phyloP scores from a whole-genome alignment of 108 stramenopile species.

The Nitzschia putrida region DNA sequence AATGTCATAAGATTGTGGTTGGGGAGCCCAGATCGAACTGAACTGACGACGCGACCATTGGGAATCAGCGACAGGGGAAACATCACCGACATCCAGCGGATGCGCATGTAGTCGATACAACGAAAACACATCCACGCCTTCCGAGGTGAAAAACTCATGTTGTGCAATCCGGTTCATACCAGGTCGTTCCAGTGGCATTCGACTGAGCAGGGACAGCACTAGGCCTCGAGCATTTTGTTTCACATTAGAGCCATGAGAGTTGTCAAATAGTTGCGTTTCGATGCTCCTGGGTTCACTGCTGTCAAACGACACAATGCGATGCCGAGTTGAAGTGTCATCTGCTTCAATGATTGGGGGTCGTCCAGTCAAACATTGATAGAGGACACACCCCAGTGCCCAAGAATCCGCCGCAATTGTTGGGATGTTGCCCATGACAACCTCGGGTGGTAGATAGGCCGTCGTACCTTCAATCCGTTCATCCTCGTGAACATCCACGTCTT shows the following conservation, averaged over 20 bases:
- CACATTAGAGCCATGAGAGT: constrained; percentile 31
- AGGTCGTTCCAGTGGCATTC: constrained; percentile 50
- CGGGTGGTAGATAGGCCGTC: constrained; percentile 95
- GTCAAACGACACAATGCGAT: constrained; percentile 85
- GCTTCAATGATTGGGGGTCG: constrained; percentile 89
- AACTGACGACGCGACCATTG: constrained; percentile 85
- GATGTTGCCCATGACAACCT: constrained; percentile 83
- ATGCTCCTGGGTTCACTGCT: neutral
- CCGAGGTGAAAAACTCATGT: constrained; percentile 52
- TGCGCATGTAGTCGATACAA: constrained; percentile 56
- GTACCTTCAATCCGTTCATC: constrained; percentile 95
- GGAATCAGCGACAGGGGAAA: constrained; percentile 58
- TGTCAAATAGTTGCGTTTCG: constrained; percentile 50
- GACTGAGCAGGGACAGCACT: constrained; percentile 50
- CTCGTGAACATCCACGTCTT: constrained; percentile 36
- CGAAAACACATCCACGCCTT: constrained; percentile 60
- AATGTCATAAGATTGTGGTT: constrained; percentile 71
- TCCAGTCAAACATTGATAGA: constrained; percentile 91
- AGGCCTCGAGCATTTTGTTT: constrained; percentile 47
- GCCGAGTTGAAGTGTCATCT: constrained; percentile 64
- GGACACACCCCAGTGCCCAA: constrained; percentile 96
- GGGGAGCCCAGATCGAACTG: constrained; percentile 89
- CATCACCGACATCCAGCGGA: constrained; percentile 66
- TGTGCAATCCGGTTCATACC: constrained; percentile 52
- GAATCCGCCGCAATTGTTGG: constrained; percentile 84